Evolutionary conservation across 2,329 filamentous ascomycete species (phyloP).

Genomic region (Aspergillus ibericus): DNA sequence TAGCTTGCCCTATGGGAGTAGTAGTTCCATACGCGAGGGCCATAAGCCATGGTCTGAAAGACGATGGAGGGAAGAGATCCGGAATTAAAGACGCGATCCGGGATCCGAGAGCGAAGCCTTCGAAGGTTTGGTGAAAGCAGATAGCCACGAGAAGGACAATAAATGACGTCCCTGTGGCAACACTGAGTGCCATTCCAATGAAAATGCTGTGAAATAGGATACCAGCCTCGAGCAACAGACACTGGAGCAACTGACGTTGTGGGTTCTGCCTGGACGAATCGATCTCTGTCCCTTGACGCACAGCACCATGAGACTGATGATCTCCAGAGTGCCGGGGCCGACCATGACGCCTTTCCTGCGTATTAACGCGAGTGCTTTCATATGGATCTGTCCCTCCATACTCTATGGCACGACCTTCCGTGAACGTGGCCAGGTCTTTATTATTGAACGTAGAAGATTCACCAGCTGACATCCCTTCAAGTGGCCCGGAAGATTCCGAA

Average conservation of each 20-base stretch:
- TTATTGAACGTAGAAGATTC: background rate
- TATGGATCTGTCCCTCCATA: constrained; percentile 54
- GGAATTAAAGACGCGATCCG: constrained; percentile 76
- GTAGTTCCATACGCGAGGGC: constrained; percentile 65
- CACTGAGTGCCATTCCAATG: constrained; percentile 82
- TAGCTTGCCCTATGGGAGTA: constrained; percentile 80
- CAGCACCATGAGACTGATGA: constrained; percentile 13
- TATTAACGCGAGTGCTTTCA: constrained; percentile 18
- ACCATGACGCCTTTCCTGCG: constrained; percentile 7
- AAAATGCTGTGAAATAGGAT: constrained; percentile 85
- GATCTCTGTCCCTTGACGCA: constrained; percentile 28
- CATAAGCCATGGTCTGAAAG: constrained; percentile 73
- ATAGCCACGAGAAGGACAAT: constrained; percentile 78
- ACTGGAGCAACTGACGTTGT: constrained; percentile 71
- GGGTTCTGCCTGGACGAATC: constrained; percentile 53
- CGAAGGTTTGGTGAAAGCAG: constrained; percentile 83
- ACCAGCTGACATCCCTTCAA: constrained; percentile 17
- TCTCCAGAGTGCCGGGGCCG: constrained; percentile 16
- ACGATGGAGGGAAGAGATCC: constrained; percentile 65
- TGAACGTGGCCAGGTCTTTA: constrained; percentile 37
- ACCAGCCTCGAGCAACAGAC: constrained; percentile 75
- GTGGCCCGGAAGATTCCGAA: constrained; percentile 14
- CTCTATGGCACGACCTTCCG: constrained; percentile 58
- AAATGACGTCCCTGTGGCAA: constrained; percentile 76
- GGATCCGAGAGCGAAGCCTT: constrained; percentile 80